Evolutionary conservation across 257 asterid genomes (phyloP).

Genomic region (Knoxia roxburghii): DNA sequence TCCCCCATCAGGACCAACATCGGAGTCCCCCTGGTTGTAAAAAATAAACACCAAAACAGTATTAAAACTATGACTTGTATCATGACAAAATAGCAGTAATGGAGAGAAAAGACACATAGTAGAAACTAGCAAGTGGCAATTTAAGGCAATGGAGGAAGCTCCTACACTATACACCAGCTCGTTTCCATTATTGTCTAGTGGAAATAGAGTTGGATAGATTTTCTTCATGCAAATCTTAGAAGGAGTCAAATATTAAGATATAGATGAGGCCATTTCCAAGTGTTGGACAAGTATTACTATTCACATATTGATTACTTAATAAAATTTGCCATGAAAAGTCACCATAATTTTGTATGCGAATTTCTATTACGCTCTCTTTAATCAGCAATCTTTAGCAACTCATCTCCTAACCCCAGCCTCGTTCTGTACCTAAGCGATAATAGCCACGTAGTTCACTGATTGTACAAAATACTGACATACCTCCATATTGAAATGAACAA

Average conservation of each 20-base stretch:
- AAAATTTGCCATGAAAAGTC: too few species aligned
- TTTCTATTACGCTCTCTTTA: too few species aligned
- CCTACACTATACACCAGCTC: background rate
- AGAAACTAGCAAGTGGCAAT: background rate
- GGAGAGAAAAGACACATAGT: background rate
- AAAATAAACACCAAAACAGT: constrained; percentile 17
- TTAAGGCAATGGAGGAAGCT: background rate
- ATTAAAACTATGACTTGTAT: background rate
- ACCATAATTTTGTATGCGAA: too few species aligned
- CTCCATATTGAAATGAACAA: constrained; percentile 75
- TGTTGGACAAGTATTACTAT: background rate
- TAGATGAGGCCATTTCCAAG: background rate
- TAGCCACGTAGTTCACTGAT: constrained; percentile 4
- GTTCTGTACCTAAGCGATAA: background rate
- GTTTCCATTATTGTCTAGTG: background rate
- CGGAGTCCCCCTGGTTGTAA: constrained; percentile 50
- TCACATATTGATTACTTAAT: too few species aligned
- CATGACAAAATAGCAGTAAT: constrained; percentile 2
- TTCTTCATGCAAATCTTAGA: background rate
- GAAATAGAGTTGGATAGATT: background rate
- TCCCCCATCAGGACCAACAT: constrained; percentile 69
- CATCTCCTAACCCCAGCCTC: background rate
- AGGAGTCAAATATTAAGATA: background rate
- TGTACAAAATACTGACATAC: constrained; percentile 31
- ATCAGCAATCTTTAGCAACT: background rate